phyloP scores from a whole-genome alignment of 2,329 filamentous ascomycete species.

The Microsporum canis region DNA sequence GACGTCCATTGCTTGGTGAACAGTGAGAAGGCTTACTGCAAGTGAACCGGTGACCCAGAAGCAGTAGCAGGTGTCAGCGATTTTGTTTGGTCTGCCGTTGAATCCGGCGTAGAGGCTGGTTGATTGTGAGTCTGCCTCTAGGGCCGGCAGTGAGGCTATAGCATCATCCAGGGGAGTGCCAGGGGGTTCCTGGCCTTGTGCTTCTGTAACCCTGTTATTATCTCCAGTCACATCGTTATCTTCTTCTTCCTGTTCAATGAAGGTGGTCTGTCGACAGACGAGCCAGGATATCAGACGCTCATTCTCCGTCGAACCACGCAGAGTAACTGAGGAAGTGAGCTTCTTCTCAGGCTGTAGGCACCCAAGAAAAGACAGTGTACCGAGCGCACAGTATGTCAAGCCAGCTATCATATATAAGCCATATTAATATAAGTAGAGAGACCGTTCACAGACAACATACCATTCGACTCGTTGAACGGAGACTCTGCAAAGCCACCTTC shows the following conservation, averaged over 20 bases:
- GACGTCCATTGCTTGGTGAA: not conserved
- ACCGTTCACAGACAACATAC: slow-evolving; percentile 37
- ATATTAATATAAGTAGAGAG: not conserved
- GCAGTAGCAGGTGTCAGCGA: slow-evolving; percentile 86
- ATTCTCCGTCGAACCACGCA: not conserved
- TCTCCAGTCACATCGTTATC: slow-evolving; percentile 26
- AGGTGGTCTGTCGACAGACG: slow-evolving; percentile 52
- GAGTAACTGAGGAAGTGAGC: slow-evolving; percentile 17
- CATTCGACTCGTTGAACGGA: slow-evolving; percentile 70
- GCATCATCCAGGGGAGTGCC: slow-evolving; percentile 15
- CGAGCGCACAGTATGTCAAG: slow-evolving; percentile 80
- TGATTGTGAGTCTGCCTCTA: slow-evolving; percentile 7
- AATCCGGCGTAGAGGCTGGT: slow-evolving; percentile 49
- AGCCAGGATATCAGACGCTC: slow-evolving; percentile 43
- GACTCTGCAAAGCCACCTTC: slow-evolving; percentile 76
- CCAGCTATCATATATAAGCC: slow-evolving; percentile 47
- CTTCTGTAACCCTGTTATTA: not conserved
- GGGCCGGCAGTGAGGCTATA: slow-evolving; percentile 21
- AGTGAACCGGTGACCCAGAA: slow-evolving; percentile 76
- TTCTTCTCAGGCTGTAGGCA: slow-evolving; percentile 38
- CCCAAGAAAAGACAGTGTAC: slow-evolving; percentile 63
- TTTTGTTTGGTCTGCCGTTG: slow-evolving; percentile 84
- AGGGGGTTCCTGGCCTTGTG: not conserved
- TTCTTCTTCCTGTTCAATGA: slow-evolving; percentile 35
- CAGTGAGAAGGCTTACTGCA: slow-evolving; percentile 26